Evolutionary conservation across 1,284 basidiomycete species (phyloP), one percentile per base, ranked within the genome.

Genomic region (Gomphus bonarii): DNA sequence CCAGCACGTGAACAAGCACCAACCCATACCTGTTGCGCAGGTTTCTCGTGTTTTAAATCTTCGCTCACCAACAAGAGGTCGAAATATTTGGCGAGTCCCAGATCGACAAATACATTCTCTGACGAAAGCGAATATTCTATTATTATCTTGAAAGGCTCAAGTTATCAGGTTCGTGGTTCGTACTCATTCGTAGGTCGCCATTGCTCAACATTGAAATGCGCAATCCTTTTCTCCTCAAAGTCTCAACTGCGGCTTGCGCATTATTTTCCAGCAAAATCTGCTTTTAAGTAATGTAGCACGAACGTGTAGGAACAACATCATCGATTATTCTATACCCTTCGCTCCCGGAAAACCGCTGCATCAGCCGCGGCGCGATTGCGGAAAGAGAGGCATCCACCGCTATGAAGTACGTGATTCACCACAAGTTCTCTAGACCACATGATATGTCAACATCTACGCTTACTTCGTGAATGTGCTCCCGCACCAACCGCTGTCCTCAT

Each of bases 281-380:
- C n/a, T n/a, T n/a, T n/a, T 46, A 11, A 22, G 22, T 57, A 33
- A 50, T 44, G 28, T 46, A 48, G 40, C 42, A 74, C 81, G 61
- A 68, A 88, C 87, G 65, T 49, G 80, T 76, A 35, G 79, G 73
- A 12, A 84, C 66, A 3, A 77, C 70, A 65, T 89, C 88, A 31
- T 80, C 77, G 61, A 81, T 87, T 7, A 80, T 74, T 62, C 69
- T 73, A 66, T 90, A 90, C 1, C 85, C 88, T 66, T 87, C 76
- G 55, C 70, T 71, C 20, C 82, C 83, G 65, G 82, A 81, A 66
- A 90, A 90, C 25, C 79, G 74, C 31, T 72, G 64, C 71, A 89
- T 73, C 25, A 90, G 75, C 16, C 61, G 66, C 9, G 76, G 70
- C 12, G 82, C 79, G 51, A 90, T 84, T 56, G 69, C 60, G 33